These are phyloP conservation scores for Cytospora piceicola DNA, from an alignment of 2,329 filamentous ascomycete genomes.

Conservation along the genomic window DNA sequence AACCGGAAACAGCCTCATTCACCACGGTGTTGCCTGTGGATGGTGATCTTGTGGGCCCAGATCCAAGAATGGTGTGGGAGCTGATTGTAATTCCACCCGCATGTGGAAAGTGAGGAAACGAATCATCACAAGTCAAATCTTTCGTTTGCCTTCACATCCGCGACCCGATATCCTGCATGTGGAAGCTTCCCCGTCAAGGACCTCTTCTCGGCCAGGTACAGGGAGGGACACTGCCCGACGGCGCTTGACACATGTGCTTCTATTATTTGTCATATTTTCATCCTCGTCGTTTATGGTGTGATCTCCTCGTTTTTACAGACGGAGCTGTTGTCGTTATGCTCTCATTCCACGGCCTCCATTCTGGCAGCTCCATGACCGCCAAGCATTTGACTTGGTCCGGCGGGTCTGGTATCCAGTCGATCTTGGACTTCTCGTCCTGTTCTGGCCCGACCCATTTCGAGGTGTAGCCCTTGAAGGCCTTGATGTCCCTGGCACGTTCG, in stretches of 20 bases:
- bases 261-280: neutral
- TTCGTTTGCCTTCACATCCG: neutral
- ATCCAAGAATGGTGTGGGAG: slow-evolving; percentile 1
- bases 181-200: neutral
- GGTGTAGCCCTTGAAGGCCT: slow-evolving; percentile 54
- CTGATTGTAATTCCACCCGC: neutral
- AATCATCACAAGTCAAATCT: neutral
- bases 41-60: neutral
- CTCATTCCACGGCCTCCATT: slow-evolving; percentile 49
- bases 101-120: neutral
- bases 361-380: slow-evolving; percentile 46
- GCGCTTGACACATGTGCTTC: neutral
- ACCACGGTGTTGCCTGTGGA: slow-evolving; percentile 5
- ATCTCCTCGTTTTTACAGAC: neutral
- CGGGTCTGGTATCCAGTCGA: slow-evolving; percentile 50
- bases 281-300: neutral
- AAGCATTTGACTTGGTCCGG: slow-evolving; percentile 55
- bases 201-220: slow-evolving; percentile 7
- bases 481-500: slow-evolving; percentile 49
- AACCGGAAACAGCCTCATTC: slow-evolving; percentile 20
- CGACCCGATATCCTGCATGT: too few relatives aligned
- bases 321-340: slow-evolving; percentile 11
- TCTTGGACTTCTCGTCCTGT: slow-evolving; percentile 34
- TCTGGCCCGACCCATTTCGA: slow-evolving; percentile 41
- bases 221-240: neutral